Base-by-base conservation (phyloP, 129 eudicot species). In the Tagetes patula region DNA sequence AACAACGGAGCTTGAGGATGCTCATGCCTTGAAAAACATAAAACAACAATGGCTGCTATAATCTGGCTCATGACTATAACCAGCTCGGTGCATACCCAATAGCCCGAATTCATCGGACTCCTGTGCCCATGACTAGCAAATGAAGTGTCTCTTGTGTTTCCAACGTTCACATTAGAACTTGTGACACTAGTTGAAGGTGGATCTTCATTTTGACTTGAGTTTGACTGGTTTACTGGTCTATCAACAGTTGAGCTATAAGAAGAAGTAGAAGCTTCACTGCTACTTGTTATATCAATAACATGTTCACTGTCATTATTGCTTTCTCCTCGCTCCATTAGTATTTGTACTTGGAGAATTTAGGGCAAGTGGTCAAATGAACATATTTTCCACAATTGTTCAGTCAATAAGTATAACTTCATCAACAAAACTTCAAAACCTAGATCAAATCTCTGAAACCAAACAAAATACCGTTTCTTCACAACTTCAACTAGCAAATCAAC, bases 271-370 rank as follows among this genome's bases (percentile, higher is more conserved):
- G 81, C 87, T 20, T 70, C 87, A 49, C 75, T 71, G 63, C 82
- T 87, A 52, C 87, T 83, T 50, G 86, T 83, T 41, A 90, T 87
- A 76, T 90, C 89, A 75, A 90, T 85, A 64, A 87, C 72, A 37
- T 87, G 89, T 49, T 81, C 88, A 55, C 74, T 69, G 11, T 71
- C 87, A 31, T 50, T 85, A 6, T 66, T 86, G 59, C 45, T 71
- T 67, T 75, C 85, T 53, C 78, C 37, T 68, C 73, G 85, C 73
- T 90, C 96, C 96, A 90, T 90, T 53, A 80, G 50, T 42, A 69
- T 48, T 6, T 6, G 43, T 81, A 49, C n/a, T 41, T 60, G 62
- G 20, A 76, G 34, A 39, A 77, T 72, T 80, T 83, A 69, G 80
- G 73, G 65, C 77, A 62, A 38, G 6, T n/a, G 48, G 32, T n/a